A percentile compares a stretch with the other conserved stretches of the same genome.
These are phyloP conservation scores for Venturia oleaginea DNA, from an alignment of 2,329 filamentous ascomycete genomes.

Conservation along the genomic window DNA sequence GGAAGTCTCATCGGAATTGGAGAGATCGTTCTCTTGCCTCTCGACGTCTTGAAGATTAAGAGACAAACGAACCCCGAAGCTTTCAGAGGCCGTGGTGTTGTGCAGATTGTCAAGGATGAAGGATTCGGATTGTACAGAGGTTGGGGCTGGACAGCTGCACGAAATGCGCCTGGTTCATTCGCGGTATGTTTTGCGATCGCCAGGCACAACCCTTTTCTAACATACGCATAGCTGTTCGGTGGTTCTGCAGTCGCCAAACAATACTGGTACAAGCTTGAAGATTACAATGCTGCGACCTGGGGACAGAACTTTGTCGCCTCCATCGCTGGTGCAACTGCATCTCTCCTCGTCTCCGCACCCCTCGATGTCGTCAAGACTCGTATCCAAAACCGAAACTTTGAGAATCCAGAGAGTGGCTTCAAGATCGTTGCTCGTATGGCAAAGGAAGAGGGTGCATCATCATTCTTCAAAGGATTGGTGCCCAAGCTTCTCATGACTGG, in stretches of 20 bases:
- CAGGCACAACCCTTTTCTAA: conserved; percentile 16
- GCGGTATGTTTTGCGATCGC: conserved; percentile 54
- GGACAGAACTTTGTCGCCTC: conserved; percentile 96
- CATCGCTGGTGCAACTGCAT: conserved; percentile 87
- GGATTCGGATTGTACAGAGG: conserved; percentile 93
- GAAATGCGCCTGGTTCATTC: conserved; percentile 94
- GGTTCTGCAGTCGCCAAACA: conserved; percentile 97
- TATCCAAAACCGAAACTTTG: conserved; percentile 98
- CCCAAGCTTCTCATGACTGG: conserved; percentile 99
- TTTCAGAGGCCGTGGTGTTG: conserved; percentile 84
- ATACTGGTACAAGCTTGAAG: conserved; percentile 77
- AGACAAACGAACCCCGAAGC: conserved; percentile 98
- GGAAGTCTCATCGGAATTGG: conserved; percentile 94
- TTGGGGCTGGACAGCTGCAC: conserved; percentile 94
- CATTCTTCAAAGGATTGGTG: conserved; percentile 96
- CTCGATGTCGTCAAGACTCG: conserved; percentile 97
- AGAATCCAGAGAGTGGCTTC: conserved; percentile 92
- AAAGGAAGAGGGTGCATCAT: conserved; percentile 71
- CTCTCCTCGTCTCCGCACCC: conserved; percentile 90
- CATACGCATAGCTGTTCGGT: conserved; percentile 66
- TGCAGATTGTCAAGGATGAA: conserved; percentile 86
- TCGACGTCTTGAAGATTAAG: conserved; percentile 99
- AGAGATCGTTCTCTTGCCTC: conserved; percentile 87
- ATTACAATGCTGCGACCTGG: conserved; percentile 96
- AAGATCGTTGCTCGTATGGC: conserved; percentile 88